Conservation (phyloP, 768 basidiomycete genomes). For the Hericium coralloides region DNA sequence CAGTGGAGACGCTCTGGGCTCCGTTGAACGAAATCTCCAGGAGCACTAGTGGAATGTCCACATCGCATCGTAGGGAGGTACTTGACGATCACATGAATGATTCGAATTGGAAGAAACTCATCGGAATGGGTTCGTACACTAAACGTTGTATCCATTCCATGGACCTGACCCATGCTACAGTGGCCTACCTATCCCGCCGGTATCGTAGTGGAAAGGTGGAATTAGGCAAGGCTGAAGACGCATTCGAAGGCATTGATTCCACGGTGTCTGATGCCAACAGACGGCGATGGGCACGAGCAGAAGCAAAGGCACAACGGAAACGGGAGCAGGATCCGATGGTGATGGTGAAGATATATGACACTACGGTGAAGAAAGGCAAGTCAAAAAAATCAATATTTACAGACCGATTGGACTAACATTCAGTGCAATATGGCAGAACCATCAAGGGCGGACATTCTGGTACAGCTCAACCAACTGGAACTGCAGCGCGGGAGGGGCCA, state of each 20-base stretch:
- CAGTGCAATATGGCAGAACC: too few relatives aligned
- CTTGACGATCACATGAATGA: constrained; percentile 25
- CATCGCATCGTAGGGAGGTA: constrained; percentile 15
- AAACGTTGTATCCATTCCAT: too few relatives aligned
- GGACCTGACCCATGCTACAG: background rate
- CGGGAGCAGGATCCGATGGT: background rate
- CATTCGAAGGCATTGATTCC: too few relatives aligned
- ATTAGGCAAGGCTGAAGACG: too few relatives aligned
- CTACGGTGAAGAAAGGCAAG: background rate
- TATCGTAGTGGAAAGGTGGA: background rate
- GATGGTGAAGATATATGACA: background rate
- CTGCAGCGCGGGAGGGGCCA: background rate
- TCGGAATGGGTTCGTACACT: constrained; percentile 14
- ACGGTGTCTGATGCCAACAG: background rate
- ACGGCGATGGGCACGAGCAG: background rate
- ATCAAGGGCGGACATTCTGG: background rate
- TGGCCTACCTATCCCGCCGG: background rate
- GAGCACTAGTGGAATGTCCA: constrained; percentile 16
- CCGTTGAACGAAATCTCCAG: constrained; percentile 20
- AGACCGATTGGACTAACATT: too few relatives aligned
- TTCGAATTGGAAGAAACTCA: constrained; percentile 25
- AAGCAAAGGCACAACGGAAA: background rate
- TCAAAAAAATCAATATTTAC: background rate
- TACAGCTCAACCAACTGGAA: background rate
- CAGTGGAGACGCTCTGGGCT: constrained; percentile 27